phyloP scores from a whole-genome alignment of 148 eudicot genomes.

The Rhododendron molle region DNA sequence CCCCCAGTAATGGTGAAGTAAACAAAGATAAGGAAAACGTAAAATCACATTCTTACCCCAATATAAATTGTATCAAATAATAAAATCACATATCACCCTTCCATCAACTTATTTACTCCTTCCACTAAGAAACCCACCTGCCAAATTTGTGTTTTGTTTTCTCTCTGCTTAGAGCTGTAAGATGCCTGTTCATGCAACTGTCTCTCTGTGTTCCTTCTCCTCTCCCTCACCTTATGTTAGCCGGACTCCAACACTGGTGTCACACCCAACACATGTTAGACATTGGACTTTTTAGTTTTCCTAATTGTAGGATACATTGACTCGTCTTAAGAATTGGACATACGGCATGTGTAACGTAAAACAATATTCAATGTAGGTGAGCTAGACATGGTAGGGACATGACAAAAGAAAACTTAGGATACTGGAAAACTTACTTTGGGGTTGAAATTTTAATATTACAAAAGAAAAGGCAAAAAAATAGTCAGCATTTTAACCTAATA shows the following conservation, averaged over 20 bases:
- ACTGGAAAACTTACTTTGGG: not conserved
- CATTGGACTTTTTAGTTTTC: not conserved
- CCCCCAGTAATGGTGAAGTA: not conserved
- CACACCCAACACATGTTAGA: not conserved
- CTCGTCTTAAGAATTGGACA: not conserved
- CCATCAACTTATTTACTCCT: not conserved
- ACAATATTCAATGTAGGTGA: not conserved
- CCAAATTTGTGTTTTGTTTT: not conserved
- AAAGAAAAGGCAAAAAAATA: too few relatives aligned
- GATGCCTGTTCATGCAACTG: not conserved
- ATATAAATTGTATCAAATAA: not conserved
- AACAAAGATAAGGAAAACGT: not conserved
- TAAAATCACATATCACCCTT: not conserved
- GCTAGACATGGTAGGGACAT: not conserved
- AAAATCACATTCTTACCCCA: not conserved
- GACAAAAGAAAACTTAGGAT: not conserved
- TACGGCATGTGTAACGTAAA: not conserved
- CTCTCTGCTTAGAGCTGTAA: not conserved
- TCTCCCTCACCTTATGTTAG: not conserved
- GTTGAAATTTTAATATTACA: not conserved
- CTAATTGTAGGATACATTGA: not conserved
- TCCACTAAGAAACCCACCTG: not conserved
- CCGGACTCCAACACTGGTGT: not conserved
- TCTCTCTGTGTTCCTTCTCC: not conserved
- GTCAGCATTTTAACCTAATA: not conserved